Evolutionary conservation across 2,329 filamentous ascomycete genomes (phyloP), one percentile per base, ranked within the genome.

Genomic region (Alternaria gaisen): DNA sequence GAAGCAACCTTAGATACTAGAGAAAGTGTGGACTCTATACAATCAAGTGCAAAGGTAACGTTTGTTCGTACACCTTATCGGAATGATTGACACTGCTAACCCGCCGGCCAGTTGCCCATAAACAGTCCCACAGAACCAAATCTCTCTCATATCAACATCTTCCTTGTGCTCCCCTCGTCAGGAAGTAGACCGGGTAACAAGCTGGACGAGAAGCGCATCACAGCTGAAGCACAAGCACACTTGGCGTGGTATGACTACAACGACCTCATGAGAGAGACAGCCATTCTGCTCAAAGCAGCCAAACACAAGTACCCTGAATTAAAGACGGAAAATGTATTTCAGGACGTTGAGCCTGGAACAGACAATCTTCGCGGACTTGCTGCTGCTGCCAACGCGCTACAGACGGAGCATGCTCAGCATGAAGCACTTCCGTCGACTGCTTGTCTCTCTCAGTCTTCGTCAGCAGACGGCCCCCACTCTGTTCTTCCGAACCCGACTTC

Each of bases 171-270:
- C n/a, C 40, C 61, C 3, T 48, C 58, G 10, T 52, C 42, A 3
- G 32, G 44, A n/a, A 43, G 88, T 28, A 90, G 87, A 71, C 90
- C 91, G 63, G 88, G 88, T 26, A 76, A 63, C 52, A 73, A 73
- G 32, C 66, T 78, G 26, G 58, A 59, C 24, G 65, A 71, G 38
- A 70, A 65, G 38, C 69, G 68, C 60, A 69, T 71, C 51, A 50
- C 56, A 8, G 58, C 67, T 7, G 50, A 59, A 11, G 47, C 60
- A 36, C 53, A 56, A n/a, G 56, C 56, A 14, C 61, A 66, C 20
- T 43, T 66, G 41, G 65, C 64, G 5, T 65, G 66, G 34, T 66
- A 72, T 28, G 60, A 69, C 8, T 77, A 68, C 46, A 50, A 58
- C 16, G 61, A 65, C 9, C 66, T 77, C 10, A 26, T 66, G 14